Evolutionary conservation across 2,329 filamentous ascomycete species (phyloP), one percentile per base, ranked within the genome.

Genomic region (Gremmenia infestans): DNA sequence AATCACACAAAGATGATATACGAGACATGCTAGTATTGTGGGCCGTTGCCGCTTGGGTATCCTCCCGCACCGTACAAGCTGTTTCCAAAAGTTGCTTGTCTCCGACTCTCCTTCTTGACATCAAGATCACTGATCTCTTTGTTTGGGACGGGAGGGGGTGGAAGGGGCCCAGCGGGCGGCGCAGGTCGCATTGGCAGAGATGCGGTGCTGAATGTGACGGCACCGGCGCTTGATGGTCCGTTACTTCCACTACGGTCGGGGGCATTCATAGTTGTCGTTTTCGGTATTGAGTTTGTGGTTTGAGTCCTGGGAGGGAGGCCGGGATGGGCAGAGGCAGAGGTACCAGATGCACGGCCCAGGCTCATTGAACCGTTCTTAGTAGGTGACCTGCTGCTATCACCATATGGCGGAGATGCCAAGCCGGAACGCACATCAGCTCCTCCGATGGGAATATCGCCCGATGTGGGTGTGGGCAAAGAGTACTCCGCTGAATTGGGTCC

Each of bases 361-460:
- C 73, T 76, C 61, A 72, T 71, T 53, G 72, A 66, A 46, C 80
- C 78, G 53, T 68, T 70, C 56, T 65, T 68, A 4, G 63, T 64
- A 52, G 66, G 60, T 63, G 64, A 64, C 28, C 71, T 67, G 57
- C 73, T 72, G 36, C 62, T 25, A 17, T 68, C 62, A 35, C 58
- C 45, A 40, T 68, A 59, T 55, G 67, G 65, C 32, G 69, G 75
- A 54, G 81, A 81, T 40, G 80, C 80, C 59, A 79, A 72, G 4
- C 63, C 60, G 15, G 65, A 68, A 15, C 68, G 65, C 11, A 67
- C 58, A 63, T 83, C 80, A 55, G 77, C 78, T 35, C 81, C 80
- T 50, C 76, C 80, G 58, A 89, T 83, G 40, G 85, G 85, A 57
- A 90, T 89, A 64, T 90, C 85, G 56, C 85, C 86, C 53, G 86